Evolutionary conservation across 176 grass and related monocot genomes (phyloP).

Genomic region (Triticum urartu): DNA sequence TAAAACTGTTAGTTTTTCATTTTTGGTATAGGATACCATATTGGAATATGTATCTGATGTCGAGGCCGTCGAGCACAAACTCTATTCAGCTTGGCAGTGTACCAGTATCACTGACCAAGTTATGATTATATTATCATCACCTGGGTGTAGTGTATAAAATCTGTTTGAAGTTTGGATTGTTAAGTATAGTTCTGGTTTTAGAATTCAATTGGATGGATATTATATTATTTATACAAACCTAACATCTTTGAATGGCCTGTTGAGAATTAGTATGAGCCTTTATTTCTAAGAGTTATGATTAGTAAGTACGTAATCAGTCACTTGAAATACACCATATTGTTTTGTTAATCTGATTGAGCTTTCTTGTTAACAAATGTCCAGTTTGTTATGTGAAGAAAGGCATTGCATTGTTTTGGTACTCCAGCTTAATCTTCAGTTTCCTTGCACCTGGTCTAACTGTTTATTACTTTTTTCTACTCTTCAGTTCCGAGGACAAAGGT

Average conservation of each 20-base stretch:
- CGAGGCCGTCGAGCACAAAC: background rate
- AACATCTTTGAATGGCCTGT: background rate
- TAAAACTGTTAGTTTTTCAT: too few relatives aligned
- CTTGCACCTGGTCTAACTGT: background rate
- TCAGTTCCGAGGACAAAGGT: conserved; percentile 35
- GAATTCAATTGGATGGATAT: background rate
- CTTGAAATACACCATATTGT: background rate
- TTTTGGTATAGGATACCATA: too few relatives aligned
- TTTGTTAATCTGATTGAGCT: background rate
- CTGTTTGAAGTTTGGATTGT: background rate
- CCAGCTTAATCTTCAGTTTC: background rate
- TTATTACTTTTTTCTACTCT: background rate
- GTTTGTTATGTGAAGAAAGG: background rate
- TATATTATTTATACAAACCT: too few relatives aligned
- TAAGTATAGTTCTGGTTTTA: background rate
- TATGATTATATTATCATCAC: too few relatives aligned
- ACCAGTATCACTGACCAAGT: background rate
- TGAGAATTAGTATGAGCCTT: conserved; percentile 11
- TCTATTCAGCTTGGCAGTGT: background rate
- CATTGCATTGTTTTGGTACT: background rate
- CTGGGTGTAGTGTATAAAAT: background rate
- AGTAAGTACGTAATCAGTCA: background rate
- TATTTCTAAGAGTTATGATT: background rate
- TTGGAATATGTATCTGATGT: background rate
- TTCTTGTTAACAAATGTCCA: conserved; percentile 24